These are phyloP conservation scores for Colletotrichum lentis DNA, from an alignment of 2,329 filamentous ascomycete genomes.

Conservation along the genomic window DNA sequence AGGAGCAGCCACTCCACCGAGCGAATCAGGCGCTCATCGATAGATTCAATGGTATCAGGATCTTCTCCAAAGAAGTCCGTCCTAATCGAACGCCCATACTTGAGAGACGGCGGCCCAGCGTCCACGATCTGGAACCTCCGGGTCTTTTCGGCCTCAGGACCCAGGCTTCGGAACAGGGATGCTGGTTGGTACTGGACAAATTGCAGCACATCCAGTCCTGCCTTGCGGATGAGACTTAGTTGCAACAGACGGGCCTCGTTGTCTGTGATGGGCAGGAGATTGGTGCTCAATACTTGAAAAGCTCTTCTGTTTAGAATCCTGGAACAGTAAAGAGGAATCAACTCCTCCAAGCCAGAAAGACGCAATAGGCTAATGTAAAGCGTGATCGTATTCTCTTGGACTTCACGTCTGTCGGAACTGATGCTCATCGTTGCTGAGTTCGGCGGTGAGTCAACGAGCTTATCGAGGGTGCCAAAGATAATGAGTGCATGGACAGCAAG, in stretches of 20 bases:
- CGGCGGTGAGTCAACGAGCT: constrained; percentile 53
- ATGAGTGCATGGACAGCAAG: constrained; percentile 73
- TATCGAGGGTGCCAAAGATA: constrained; percentile 73
- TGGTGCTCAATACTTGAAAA: constrained; percentile 76
- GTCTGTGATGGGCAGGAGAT: constrained; percentile 77
- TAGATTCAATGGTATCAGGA: constrained; percentile 60
- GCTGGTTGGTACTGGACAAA: constrained; percentile 76
- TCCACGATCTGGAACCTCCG: constrained; percentile 61
- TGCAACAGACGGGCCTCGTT: constrained; percentile 70
- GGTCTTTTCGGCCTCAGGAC: constrained; percentile 43
- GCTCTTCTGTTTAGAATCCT: constrained; percentile 72
- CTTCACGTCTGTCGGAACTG: constrained; percentile 50
- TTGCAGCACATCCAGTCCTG: constrained; percentile 74
- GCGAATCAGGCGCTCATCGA: constrained; percentile 77
- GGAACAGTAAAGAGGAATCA: constrained; percentile 89
- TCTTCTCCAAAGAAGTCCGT: constrained; percentile 75
- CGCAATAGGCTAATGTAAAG: constrained; percentile 84
- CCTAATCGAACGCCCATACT: constrained; percentile 70
- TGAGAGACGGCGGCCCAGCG: constrained; percentile 59
- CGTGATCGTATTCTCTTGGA: constrained; percentile 78
- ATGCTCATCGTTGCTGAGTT: constrained; percentile 49
- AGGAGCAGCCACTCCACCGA: constrained; percentile 86
- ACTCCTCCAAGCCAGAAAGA: constrained; percentile 73
- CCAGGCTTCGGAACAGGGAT: constrained; percentile 60
- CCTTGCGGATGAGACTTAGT: constrained; percentile 77